Evolutionary conservation across 1,284 basidiomycete genomes (phyloP).

Genomic region (Mycena sp.): DNA sequence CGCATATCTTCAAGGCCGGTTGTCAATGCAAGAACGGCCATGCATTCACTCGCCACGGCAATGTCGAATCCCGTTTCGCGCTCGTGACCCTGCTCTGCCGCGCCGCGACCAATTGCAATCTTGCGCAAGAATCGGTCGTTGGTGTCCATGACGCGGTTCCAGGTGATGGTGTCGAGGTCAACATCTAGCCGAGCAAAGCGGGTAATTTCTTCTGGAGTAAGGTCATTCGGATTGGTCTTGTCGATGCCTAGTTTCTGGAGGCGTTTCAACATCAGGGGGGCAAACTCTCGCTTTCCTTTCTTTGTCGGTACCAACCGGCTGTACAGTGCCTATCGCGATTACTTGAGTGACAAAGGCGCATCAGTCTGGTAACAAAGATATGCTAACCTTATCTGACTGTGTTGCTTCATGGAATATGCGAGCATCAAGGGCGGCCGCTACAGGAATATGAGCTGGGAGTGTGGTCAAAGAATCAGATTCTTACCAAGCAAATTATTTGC

Average conservation of each 20-base stretch:
- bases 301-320: conserved; percentile 92
- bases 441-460: conserved; percentile 8
- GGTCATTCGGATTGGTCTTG: conserved; percentile 92
- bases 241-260: conserved; percentile 95
- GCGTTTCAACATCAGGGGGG: conserved; percentile 96
- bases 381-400: conserved; percentile 86
- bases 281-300: conserved; percentile 96
- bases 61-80: conserved; percentile 97
- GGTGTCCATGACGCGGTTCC: conserved; percentile 97
- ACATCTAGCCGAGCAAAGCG: conserved; percentile 94
- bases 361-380: background rate
- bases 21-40: conserved; percentile 96
- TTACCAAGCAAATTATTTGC: conserved; percentile 95
- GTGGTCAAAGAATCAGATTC: conserved; percentile 22
- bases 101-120: conserved; percentile 91
- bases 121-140: conserved; percentile 98
- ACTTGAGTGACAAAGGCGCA: background rate
- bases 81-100: conserved; percentile 91
- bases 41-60: conserved; percentile 96
- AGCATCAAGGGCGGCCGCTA: conserved; percentile 95
- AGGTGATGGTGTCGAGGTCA: conserved; percentile 93
- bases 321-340: conserved; percentile 82
- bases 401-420: conserved; percentile 99
- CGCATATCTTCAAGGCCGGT: conserved; percentile 94
- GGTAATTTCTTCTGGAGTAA: conserved; percentile 93